Base-by-base conservation (phyloP, 495 filamentous ascomycete species). In the Aspergillus saccharolyticus region DNA sequence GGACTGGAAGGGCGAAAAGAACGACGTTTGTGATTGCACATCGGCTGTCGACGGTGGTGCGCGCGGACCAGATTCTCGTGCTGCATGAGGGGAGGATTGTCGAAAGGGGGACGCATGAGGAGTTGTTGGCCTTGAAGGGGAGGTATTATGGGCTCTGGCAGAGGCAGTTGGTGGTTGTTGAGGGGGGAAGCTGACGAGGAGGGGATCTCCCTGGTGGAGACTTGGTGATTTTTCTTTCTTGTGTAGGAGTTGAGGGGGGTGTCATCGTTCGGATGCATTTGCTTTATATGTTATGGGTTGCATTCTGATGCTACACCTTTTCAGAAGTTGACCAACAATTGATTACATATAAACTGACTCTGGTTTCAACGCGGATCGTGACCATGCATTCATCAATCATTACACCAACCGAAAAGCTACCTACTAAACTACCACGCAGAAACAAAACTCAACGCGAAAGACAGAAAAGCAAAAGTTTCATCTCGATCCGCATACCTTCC, bases 331-430 rank as follows among this genome's bases (percentile, higher is more conserved):
- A n/a, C n/a, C n/a, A n/a, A n/a, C n/a, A n/a, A n/a, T n/a, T n/a
- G n/a, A n/a, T n/a, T n/a, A n/a, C n/a, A n/a, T n/a, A n/a, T n/a
- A n/a, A n/a, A n/a, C n/a, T n/a, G n/a, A n/a, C n/a, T n/a, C n/a
- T n/a, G n/a, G n/a, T n/a, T n/a, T n/a, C n/a, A n/a, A n/a, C n/a
- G 47, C 47, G 47, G 47, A 50, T 30, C 47, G 18, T 24, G 17
- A 28, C 18, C 47, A 30, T 30, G 28, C 17, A 50, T 17, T 25
- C 22, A 49, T n/a, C n/a, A 28, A 28, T 28, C 25, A 19, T 46
- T 9, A 46, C 20, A 46, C 9, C 25, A 28, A n/a, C n/a, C n/a
- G 16, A n/a, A 1, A 45, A 20, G 25, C 45, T 25, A 49, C 14
- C 46, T 49, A 49, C 7, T 15, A 17, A 30, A 17, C 3, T 4